These are phyloP conservation scores for Neoconidiobolus thromboides DNA, from an alignment of 371 early-diverging fungal species.

Conservation along the genomic window DNA sequence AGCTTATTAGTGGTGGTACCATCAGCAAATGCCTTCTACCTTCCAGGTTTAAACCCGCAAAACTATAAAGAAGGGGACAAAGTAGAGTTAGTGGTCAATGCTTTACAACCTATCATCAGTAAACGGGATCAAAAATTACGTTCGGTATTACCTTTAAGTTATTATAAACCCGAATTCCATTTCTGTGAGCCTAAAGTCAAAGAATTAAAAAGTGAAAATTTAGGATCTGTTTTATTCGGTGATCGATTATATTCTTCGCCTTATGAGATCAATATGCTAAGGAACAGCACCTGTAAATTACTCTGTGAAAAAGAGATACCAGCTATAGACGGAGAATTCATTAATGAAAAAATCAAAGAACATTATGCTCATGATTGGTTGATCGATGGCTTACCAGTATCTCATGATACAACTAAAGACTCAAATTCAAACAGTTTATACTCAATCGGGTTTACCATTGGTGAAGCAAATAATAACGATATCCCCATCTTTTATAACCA, in stretches of 20 bases:
- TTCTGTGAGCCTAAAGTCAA: slow-evolving; percentile 63
- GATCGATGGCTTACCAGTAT: slow-evolving; percentile 88
- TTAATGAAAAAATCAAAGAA: slow-evolving; percentile 63
- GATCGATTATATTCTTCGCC: slow-evolving; percentile 78
- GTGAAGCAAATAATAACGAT: slow-evolving; percentile 24
- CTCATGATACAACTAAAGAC: slow-evolving; percentile 20
- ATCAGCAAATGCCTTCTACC: slow-evolving; percentile 39
- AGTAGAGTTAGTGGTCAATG: slow-evolving; percentile 70
- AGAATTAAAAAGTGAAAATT: slow-evolving; percentile 50
- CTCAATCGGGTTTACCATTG: slow-evolving; percentile 46
- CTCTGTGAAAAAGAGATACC: slow-evolving; percentile 43
- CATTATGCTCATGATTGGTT: slow-evolving; percentile 59
- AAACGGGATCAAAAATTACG: slow-evolving; percentile 28
- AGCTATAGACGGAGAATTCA: slow-evolving; percentile 54
- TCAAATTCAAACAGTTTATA: background rate
- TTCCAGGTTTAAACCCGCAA: slow-evolving; percentile 85
- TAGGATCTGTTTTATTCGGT: slow-evolving; percentile 89
- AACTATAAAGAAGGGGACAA: slow-evolving; percentile 49
- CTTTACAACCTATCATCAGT: slow-evolving; percentile 54
- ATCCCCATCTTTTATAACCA: slow-evolving; percentile 55
- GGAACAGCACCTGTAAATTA: slow-evolving; percentile 29
- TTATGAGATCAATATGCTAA: slow-evolving; percentile 46
- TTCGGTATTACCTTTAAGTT: slow-evolving; percentile 71
- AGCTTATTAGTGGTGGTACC: background rate
- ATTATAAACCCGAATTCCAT: slow-evolving; percentile 59